phyloP scores from a whole-genome alignment of 163 green algal genomes.

The Volvox carteri region DNA sequence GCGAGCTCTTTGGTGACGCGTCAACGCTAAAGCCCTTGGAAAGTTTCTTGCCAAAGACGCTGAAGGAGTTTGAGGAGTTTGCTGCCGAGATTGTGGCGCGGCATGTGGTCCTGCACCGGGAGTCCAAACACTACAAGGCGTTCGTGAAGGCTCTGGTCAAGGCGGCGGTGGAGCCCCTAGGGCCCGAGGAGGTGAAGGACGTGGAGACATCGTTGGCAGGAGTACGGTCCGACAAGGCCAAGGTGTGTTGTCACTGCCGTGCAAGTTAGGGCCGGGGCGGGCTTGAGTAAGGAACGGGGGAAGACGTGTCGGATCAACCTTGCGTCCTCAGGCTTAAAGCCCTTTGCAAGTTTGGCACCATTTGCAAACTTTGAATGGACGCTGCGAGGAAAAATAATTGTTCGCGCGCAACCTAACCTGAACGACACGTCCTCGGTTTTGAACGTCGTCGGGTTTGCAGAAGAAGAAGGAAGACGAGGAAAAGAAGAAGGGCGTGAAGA shows the following conservation, averaged over 20 bases:
- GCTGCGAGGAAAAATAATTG: too few relatives aligned
- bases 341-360: too few relatives aligned
- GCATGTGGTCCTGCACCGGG: constrained; percentile 73
- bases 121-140: constrained; percentile 82
- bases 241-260: constrained; percentile 82
- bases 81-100: constrained; percentile 25
- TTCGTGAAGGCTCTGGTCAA: constrained; percentile 83
- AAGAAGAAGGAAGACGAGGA: constrained; percentile 66
- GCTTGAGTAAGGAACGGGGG: too few relatives aligned
- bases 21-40: constrained; percentile 68
- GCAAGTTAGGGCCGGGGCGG: too few relatives aligned
- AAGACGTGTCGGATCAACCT: too few relatives aligned
- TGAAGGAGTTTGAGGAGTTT: constrained; percentile 87
- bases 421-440: too few relatives aligned
- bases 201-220: constrained; percentile 80
- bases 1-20: constrained; percentile 82
- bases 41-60: constrained; percentile 80
- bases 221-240: constrained; percentile 85
- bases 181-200: constrained; percentile 83
- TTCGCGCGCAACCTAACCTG: too few relatives aligned
- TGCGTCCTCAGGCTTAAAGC: too few relatives aligned
- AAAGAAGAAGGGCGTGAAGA: constrained; percentile 73
- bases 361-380: too few relatives aligned
- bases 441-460: constrained; percentile 19
- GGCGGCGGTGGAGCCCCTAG: constrained; percentile 61